Base-by-base conservation (phyloP, 257 asterid genomes). In the Datura wrightii region DNA sequence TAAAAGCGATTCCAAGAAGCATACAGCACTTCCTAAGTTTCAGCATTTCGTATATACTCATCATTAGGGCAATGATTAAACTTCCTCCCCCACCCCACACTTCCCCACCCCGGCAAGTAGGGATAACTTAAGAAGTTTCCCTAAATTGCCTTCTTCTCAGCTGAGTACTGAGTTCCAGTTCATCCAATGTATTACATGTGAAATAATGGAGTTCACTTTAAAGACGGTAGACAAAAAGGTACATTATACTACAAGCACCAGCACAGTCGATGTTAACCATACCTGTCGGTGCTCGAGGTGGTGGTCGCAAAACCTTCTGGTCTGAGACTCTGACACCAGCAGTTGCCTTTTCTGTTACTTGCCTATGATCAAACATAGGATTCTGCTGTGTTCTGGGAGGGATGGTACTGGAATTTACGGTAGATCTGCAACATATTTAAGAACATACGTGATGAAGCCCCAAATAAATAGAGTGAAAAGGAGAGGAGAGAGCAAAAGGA, bases 271-370 rank as follows among this genome's bases (percentile, higher is more conserved):
- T 31, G 34, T 78, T 52, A 83, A 56, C 56, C 79, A 46, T 92
- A 94, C 98, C 95, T 86, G 89, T 87, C 46, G 97, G 94, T 59
- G 89, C 92, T 84, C 90, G 90, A 10, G 97, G 94, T 37, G 96
- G 97, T 85, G 94, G 96, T 24, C 94, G 90, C 78, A 87, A 84
- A 84, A 72, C 84, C 86, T 88, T 92, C 11, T 90, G 83, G 83
- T 89, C 93, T 83, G 95, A 54, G 84, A 86, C 89, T 86, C 92
- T 86, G 37, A 42, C 52, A 59, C 89, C 91, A 59, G 62, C 82
- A n/a, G 90, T 88, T 62, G 84, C 88, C 82, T 92, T 93, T 88
- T 85, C 91, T 37, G 85, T 59, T 72, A 83, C 78, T 82, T 87
- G 92, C 81, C 89, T 90, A 84, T 86, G 90, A 84, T 90, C 95